A percentile compares a stretch with the other conserved stretches of the same genome.
Conservation (phyloP, 2,329 filamentous ascomycete genomes). For the Penicillium oxalicum region DNA sequence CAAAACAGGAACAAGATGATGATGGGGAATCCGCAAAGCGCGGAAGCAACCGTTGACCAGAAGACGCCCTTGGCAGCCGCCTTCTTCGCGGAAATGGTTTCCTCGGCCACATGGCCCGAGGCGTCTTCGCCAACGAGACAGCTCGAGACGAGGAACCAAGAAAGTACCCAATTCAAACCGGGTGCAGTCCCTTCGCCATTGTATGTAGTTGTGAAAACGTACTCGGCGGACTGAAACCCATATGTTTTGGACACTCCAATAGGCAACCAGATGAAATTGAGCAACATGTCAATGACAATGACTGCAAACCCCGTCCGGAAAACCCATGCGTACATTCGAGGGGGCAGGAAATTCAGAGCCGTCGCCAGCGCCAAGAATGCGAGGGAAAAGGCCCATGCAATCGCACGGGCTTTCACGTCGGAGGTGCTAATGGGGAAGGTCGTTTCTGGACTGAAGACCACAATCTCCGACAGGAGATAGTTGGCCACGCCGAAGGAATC, state of each 20-base stretch:
- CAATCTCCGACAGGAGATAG: slow-evolving; percentile 31
- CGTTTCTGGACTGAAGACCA: slow-evolving; percentile 34
- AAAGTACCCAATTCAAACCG: slow-evolving; percentile 25
- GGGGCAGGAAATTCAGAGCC: slow-evolving; percentile 30
- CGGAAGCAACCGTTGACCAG: slow-evolving; percentile 26
- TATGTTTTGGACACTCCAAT: slow-evolving; percentile 42
- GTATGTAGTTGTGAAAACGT: slow-evolving; percentile 41
- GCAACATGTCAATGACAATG: slow-evolving; percentile 41
- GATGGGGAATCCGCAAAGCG: slow-evolving; percentile 25
- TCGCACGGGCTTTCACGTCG: slow-evolving; percentile 39
- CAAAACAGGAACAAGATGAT: slow-evolving; percentile 28
- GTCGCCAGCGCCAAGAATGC: slow-evolving; percentile 27
- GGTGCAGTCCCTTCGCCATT: slow-evolving; percentile 18
- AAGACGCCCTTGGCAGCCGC: slow-evolving; percentile 26
- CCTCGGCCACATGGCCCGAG: slow-evolving; percentile 27
- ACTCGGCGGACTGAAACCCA: slow-evolving; percentile 42
- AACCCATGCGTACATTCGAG: slow-evolving; percentile 38
- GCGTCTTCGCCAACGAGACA: slow-evolving; percentile 27
- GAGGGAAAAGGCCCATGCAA: slow-evolving; percentile 41
- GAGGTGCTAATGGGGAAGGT: slow-evolving; percentile 35
- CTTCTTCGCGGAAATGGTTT: slow-evolving; percentile 26
- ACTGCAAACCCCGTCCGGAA: slow-evolving; percentile 40
- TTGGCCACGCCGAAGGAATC: slow-evolving; percentile 25
- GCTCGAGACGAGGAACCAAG: slow-evolving; percentile 23
- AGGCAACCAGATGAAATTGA: slow-evolving; percentile 46